phyloP scores from a whole-genome alignment of 345 rosid species.

The Ricinus communis region DNA sequence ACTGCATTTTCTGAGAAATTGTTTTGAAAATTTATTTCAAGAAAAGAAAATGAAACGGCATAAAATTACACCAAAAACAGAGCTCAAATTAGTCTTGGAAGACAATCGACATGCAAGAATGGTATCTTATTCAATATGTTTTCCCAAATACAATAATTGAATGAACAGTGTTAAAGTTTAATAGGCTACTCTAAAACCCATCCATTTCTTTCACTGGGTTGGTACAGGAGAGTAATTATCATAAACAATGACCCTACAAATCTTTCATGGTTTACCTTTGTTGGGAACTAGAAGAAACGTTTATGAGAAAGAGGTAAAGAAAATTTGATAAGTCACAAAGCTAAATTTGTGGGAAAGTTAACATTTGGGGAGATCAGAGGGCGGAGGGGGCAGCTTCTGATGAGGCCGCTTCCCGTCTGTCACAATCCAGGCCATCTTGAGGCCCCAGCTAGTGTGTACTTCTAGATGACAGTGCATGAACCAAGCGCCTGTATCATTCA shows the following conservation, averaged over 20 bases:
- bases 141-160: no score
- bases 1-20: no score
- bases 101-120: no score
- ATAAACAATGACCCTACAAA: neutral
- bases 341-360: neutral
- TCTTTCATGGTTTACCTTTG: neutral
- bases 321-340: neutral
- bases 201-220: no score
- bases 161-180: no score
- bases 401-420: conserved; percentile 38
- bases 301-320: neutral
- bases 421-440: conserved; percentile 62
- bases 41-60: no score
- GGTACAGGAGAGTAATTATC: neutral
- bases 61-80: no score
- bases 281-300: neutral
- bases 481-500: conserved; percentile 30
- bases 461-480: conserved; percentile 59
- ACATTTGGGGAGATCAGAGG: conserved; percentile 57
- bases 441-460: conserved; percentile 61
- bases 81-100: no score
- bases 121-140: no score
- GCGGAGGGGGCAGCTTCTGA: conserved; percentile 51
- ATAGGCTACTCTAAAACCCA: no score
- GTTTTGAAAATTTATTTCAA: no score